Evolutionary conservation across 345 rosid species (phyloP).

Genomic region (Aquilaria yunnanensis): DNA sequence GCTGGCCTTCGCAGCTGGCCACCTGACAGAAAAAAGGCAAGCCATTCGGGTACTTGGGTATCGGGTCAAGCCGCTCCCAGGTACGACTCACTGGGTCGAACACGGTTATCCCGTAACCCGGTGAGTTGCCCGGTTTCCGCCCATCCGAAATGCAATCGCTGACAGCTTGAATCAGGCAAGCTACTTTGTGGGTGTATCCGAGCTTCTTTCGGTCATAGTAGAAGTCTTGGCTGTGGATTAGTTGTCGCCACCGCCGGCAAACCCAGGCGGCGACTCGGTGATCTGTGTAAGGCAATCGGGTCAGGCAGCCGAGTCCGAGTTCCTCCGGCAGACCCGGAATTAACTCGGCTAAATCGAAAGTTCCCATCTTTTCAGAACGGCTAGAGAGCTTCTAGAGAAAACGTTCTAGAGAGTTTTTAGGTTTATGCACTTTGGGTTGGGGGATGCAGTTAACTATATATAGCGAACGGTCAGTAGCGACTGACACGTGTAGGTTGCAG

Average conservation of each 20-base stretch:
- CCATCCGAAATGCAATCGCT: background rate
- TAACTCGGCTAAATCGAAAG: conserved; percentile 23
- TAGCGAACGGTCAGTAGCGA: background rate
- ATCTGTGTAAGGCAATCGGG: conserved; percentile 35
- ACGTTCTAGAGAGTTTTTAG: conserved; percentile 6
- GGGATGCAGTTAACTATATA: background rate
- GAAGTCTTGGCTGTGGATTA: conserved; percentile 36
- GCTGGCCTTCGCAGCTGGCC: conserved; percentile 48
- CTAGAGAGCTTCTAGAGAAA: background rate
- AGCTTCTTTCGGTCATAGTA: conserved; percentile 34
- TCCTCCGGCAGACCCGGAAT: conserved; percentile 49
- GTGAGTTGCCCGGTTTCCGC: conserved; percentile 19
- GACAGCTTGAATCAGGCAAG: conserved; percentile 48
- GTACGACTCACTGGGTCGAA: conserved; percentile 32
- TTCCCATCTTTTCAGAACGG: conserved; percentile 14
- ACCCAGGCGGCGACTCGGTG: conserved; percentile 43
- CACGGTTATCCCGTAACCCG: conserved; percentile 29
- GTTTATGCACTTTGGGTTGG: background rate
- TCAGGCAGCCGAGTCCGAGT: conserved; percentile 49
- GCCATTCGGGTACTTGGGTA: conserved; percentile 40
- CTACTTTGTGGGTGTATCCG: conserved; percentile 37
- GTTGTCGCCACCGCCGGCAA: conserved; percentile 44
- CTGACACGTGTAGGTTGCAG: conserved; percentile 7
- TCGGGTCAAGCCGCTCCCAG: conserved; percentile 40
- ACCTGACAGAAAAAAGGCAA: conserved; percentile 58